Conservation (phyloP, 1,139 yeast genomes). For the Torulaspora pretoriensis region DNA sequence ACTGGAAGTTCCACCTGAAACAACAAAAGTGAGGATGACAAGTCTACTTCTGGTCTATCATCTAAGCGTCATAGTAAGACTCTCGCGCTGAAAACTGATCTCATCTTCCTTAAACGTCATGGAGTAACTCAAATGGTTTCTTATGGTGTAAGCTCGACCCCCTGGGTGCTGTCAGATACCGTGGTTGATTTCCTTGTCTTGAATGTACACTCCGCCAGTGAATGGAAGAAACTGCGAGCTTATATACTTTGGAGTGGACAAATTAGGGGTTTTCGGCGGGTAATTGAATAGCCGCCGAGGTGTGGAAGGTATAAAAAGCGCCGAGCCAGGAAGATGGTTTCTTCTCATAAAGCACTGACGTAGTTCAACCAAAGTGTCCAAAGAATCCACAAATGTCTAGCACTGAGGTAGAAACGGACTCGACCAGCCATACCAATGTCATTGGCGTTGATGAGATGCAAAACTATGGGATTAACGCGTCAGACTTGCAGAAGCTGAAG, state of each 20-base stretch:
- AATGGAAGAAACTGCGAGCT: background rate
- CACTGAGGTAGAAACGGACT: slow-evolving; percentile 19
- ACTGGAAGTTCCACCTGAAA: background rate
- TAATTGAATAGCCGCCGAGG: slow-evolving; percentile 13
- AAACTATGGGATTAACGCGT: slow-evolving; percentile 53
- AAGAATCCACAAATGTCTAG: slow-evolving; percentile 15
- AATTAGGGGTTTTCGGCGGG: slow-evolving; percentile 6
- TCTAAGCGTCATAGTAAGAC: too few relatives aligned
- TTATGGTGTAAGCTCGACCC: too few relatives aligned
- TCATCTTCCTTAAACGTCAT: too few relatives aligned
- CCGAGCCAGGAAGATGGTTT: background rate
- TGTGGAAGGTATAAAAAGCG: slow-evolving; percentile 5
- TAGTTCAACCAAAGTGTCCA: background rate
- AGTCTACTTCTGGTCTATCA: too few relatives aligned
- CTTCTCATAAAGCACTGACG: background rate
- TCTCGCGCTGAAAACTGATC: too few relatives aligned
- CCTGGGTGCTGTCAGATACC: too few relatives aligned
- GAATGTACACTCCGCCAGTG: too few relatives aligned
- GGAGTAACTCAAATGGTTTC: too few relatives aligned
- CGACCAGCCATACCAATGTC: slow-evolving; percentile 24
- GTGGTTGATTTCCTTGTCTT: too few relatives aligned
- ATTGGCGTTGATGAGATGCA: slow-evolving; percentile 53
- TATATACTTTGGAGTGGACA: background rate
- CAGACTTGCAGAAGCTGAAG: slow-evolving; percentile 52
- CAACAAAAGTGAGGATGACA: too few relatives aligned